Base-by-base conservation (phyloP, 2,329 filamentous ascomycete genomes). In the Sclerotinia subarctica region DNA sequence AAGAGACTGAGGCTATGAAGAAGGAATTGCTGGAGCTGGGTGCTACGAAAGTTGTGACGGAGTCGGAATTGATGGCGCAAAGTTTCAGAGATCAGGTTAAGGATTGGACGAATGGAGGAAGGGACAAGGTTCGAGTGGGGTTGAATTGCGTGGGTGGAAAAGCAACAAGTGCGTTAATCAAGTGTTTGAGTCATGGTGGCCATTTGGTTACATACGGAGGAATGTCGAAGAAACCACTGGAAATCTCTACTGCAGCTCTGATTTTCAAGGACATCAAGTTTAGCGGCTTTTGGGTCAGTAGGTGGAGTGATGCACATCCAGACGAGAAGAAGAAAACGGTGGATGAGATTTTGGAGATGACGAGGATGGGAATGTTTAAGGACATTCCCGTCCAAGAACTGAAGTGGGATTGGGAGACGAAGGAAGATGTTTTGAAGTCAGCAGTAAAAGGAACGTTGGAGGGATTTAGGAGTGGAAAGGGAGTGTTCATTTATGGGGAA, bases 111-210 rank as follows among this genome's bases (percentile, higher is more conserved):
- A 84, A 88, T 54, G 86, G 87, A 26, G 91, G 90, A 6, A 84
- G 88, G 57, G 90, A 94, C 70, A 83, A 86, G 19, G 84, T 98
- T 66, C 86, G 88, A 53, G 82, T 99, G 1, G 95, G 89, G 0
- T 80, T 99, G 69, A 99, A 99, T 79, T 98, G 95, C 77, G 94
- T 99, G 0, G 95, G 95, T 49, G 95, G 95, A 6, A 92, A 94
- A 78, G 88, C 89, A 15, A 93, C 93, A 5, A 90, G 90, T 38
- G 85, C 89, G 1, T 82, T 99, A 76, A 90, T 94, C 7, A 92
- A 93, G 75, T 85, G 86, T 8, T 83, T 99, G 3, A 84, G 85
- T 6, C 81, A 87, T 0, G 86, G 87, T 29, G 91, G 86, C 1
- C 89, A 90, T 68, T 83, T 98, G 79, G 93, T 99, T 32, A 97